phyloP scores from a whole-genome alignment of 2,329 filamentous ascomycete species.

The Colletotrichum eleusines region DNA sequence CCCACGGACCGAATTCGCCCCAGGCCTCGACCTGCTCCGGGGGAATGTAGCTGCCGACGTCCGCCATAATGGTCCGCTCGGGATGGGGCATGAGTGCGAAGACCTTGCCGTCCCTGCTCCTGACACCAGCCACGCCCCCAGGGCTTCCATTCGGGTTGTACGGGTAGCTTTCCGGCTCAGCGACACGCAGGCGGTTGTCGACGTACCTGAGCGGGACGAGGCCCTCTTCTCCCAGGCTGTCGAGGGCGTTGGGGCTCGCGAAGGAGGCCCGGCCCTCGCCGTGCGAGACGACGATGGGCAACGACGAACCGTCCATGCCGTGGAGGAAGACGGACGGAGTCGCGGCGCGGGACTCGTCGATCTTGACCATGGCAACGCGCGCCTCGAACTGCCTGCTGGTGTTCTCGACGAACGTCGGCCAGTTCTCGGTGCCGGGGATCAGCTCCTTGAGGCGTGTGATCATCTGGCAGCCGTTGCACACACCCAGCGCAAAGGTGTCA shows the following conservation, averaged over 20 bases:
- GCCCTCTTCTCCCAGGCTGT: slow-evolving; percentile 71
- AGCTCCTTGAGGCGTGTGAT: slow-evolving; percentile 81
- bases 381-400: slow-evolving; percentile 90
- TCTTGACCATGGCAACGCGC: slow-evolving; percentile 85
- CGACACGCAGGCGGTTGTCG: slow-evolving; percentile 76
- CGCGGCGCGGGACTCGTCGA: slow-evolving; percentile 61
- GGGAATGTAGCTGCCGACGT: slow-evolving; percentile 82
- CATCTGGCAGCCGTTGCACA: slow-evolving; percentile 99
- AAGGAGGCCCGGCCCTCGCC: slow-evolving; percentile 89
- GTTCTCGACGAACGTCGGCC: slow-evolving; percentile 91
- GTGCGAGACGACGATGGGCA: slow-evolving; percentile 91
- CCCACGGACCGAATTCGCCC: slow-evolving; percentile 88
- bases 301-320: slow-evolving; percentile 83
- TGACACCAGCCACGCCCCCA: slow-evolving; percentile 82
- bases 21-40: slow-evolving; percentile 69
- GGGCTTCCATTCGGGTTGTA: slow-evolving; percentile 90
- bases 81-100: slow-evolving; percentile 95
- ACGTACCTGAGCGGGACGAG: slow-evolving; percentile 86
- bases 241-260: slow-evolving; percentile 62
- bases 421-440: slow-evolving; percentile 85
- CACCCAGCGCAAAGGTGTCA: slow-evolving; percentile 92
- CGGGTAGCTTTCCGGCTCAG: slow-evolving; percentile 85
- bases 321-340: slow-evolving; percentile 85
- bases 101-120: slow-evolving; percentile 82
- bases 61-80: slow-evolving; percentile 86